phyloP scores from a whole-genome alignment of 2,329 filamentous ascomycete species.

The Alternaria arbusti region DNA sequence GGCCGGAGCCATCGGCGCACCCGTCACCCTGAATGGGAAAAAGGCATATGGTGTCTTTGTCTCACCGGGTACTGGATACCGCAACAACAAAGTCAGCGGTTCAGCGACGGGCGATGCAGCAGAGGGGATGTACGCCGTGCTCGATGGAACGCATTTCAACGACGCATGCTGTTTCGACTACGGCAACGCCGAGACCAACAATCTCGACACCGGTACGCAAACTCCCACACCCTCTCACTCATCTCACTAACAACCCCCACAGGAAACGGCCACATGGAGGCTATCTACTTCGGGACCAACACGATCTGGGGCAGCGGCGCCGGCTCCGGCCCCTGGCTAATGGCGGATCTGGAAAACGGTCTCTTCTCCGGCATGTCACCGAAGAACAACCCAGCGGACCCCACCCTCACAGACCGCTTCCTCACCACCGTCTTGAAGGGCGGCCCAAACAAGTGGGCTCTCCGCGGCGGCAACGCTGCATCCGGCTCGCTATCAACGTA shows the following conservation, averaged over 20 bases:
- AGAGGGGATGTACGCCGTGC: conserved; percentile 66
- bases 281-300: conserved; percentile 67
- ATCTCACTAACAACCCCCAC: background rate
- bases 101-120: conserved; percentile 62
- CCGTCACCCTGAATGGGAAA: conserved; percentile 65
- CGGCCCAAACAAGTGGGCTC: conserved; percentile 61
- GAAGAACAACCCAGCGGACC: conserved; percentile 59
- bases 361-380: conserved; percentile 64
- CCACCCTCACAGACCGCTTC: conserved; percentile 62
- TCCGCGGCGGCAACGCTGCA: conserved; percentile 64
- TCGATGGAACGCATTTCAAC: conserved; percentile 68
- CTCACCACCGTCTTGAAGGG: conserved; percentile 66
- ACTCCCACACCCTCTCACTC: fast-evolving
- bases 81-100: conserved; percentile 62
- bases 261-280: conserved; percentile 70
- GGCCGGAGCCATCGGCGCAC: conserved; percentile 65
- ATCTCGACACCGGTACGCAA: conserved; percentile 49
- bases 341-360: conserved; percentile 73
- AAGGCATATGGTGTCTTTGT: conserved; percentile 70
- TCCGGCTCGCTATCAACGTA: conserved; percentile 64
- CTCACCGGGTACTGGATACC: conserved; percentile 67
- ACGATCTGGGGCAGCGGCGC: conserved; percentile 63
- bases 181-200: conserved; percentile 52
- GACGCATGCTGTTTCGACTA: conserved; percentile 59
- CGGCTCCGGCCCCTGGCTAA: conserved; percentile 69